Evolutionary conservation across 2,329 filamentous ascomycete genomes (phyloP).

Genomic region (Simplicillium sp.): DNA sequence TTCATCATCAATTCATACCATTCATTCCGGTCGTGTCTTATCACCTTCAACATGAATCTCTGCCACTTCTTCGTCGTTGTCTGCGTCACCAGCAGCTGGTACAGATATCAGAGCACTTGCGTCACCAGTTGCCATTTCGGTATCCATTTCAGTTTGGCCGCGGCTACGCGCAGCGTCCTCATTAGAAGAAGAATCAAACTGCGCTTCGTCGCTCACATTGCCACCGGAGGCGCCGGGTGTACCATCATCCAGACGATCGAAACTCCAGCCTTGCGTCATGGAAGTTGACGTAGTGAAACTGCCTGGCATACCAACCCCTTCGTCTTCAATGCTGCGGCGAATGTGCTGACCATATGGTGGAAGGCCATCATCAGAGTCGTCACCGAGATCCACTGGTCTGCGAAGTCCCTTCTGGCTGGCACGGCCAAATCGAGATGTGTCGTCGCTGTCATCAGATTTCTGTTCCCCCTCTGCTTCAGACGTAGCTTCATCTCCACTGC

Average conservation of each 20-base stretch:
- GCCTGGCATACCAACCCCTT: slow-evolving; percentile 23
- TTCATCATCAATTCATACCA: too few relatives aligned
- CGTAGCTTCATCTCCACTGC: slow-evolving; percentile 31
- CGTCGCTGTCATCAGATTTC: too few relatives aligned
- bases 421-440: slow-evolving; percentile 8
- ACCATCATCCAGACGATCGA: slow-evolving; percentile 24
- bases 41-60: slow-evolving; percentile 40
- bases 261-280: slow-evolving; percentile 35
- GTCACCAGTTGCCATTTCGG: slow-evolving; percentile 7
- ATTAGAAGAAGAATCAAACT: slow-evolving; percentile 29
- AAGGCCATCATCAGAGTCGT: slow-evolving; percentile 17
- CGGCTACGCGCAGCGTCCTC: slow-evolving; percentile 19
- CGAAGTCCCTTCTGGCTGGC: slow-evolving; percentile 4
- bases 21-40: slow-evolving; percentile 5
- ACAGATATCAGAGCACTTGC: neutral
- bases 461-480: slow-evolving; percentile 31
- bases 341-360: slow-evolving; percentile 23
- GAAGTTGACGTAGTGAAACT: neutral
- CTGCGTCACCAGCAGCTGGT: slow-evolving; percentile 19
- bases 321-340: slow-evolving; percentile 38
- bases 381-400: slow-evolving; percentile 9
- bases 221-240: slow-evolving; percentile 20
- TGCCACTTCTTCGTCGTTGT: slow-evolving; percentile 33
- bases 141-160: slow-evolving; percentile 13
- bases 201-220: slow-evolving; percentile 33